A percentile compares a stretch with the other conserved stretches of the same genome.
Conservation (phyloP, 2,329 filamentous ascomycete species). For the Cadophora gregata region DNA sequence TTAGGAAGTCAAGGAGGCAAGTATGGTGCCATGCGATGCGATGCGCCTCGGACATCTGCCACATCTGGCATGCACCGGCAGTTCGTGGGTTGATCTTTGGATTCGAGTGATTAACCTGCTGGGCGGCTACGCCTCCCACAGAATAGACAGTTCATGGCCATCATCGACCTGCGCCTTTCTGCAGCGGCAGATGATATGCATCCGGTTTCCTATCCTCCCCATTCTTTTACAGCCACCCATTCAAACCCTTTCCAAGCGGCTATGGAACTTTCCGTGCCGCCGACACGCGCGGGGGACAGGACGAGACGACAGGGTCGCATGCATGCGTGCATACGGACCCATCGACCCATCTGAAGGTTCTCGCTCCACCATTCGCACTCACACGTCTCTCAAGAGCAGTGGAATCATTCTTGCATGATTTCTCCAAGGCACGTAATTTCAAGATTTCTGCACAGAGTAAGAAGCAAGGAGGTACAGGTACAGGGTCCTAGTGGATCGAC, state of each 20-base stretch:
- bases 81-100: background rate
- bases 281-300: background rate
- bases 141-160: slow-evolving; percentile 6
- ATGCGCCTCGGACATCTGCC: slow-evolving; percentile 1
- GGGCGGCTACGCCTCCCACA: slow-evolving; percentile 17
- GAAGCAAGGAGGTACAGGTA: background rate
- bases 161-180: slow-evolving; percentile 3
- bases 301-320: background rate
- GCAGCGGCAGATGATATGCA: slow-evolving; percentile 12
- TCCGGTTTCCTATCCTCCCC: background rate
- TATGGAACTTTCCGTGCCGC: background rate
- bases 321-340: background rate
- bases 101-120: background rate
- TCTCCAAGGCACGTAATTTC: background rate
- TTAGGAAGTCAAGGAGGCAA: slow-evolving; percentile 1
- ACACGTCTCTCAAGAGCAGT: background rate
- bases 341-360: background rate
- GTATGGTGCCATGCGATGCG: background rate
- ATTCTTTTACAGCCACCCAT: background rate
- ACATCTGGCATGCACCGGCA: background rate
- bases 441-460: background rate
- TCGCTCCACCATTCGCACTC: background rate
- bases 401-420: background rate
- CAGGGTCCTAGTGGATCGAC: background rate
- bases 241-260: slow-evolving; percentile 14